Evolutionary conservation across 148 eudicot species (phyloP), one percentile per base, ranked within the genome.

Genomic region (Pharnaceum exiguum): DNA sequence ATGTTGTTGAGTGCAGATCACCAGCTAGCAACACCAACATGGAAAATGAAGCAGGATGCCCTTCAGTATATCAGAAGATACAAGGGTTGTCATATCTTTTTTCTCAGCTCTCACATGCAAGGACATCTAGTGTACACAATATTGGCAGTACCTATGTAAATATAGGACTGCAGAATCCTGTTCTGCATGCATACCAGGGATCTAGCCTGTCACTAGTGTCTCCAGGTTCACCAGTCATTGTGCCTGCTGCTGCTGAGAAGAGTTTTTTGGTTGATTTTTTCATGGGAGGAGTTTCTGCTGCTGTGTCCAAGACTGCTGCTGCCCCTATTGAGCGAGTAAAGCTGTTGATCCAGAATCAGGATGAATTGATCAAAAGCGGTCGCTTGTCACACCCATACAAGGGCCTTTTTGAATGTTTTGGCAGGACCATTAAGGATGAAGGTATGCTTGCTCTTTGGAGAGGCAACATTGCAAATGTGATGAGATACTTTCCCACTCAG

Each of bases 401-500:
- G 62, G 90, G 90, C 44, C 83, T 87, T 46, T 17, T 60, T 18
- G 79, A 87, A 54, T 83, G 90, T 63, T 87, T 83, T 64, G 76
- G 79, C 22, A 68, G 90, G 66, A 83, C 95, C 17, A 66, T 79
- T 0, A 83, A 79, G 75, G 90, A 86, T 31, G 95, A 86, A 70
- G 95, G 95, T 15, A 37, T 86, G 38, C 15, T 83, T 52, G 29
- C 95, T 57, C 81, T 86, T 33, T 86, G 89, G 84, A 71, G 87
- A 67, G 81, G 90, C 55, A 87, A 87, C 60, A 84, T 82, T 21
- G 85, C 82, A n/a, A 84, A 87, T 71, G 95, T 84, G 43, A 79
- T 87, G 53, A 71, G 95, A 78, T 87, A 87, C 63, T 87, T 87
- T 72, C 95, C 95, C n/a, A 83, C 95, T 48, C 95, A 87, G 85